Base-by-base conservation (phyloP, 2,329 filamentous ascomycete species). In the Fusarium keratoplasticum region DNA sequence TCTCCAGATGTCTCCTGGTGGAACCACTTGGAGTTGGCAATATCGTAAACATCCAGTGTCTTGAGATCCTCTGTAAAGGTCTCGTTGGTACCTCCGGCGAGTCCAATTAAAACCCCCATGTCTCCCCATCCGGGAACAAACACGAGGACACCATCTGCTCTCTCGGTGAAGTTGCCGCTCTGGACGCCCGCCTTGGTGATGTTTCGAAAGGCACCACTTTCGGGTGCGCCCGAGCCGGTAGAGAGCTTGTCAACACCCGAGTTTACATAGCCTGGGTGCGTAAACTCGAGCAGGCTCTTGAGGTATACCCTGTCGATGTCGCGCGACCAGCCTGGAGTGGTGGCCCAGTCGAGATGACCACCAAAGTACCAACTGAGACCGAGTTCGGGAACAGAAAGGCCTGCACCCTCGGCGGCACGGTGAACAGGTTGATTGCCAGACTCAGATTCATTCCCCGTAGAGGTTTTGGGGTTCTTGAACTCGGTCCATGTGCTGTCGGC, bases 351-450 rank as follows among this genome's bases (percentile, higher is more conserved):
- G 7, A 94, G 83, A 81, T 95, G 93, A 0, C 93, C 93, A 29
- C 93, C 93, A 81, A 95, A 95, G 80, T 94, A 95, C 86, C 91
- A 95, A 35, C 92, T 94, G 55, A 92, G 83, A 0, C 93, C 93
- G 1, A 95, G 83, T 63, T 91, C 89, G 0, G 92, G 89, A 1
- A 95, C 90, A 31, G 90, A 93, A 16, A 94, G 82, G 0, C 92
- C 92, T 13, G 93, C 92, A 8, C 93, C 93, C 80, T 95, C 93
- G 2, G 93, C 92, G 3, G 92, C 88, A 54, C 93, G 86, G 78
- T 95, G 91, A 3, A 95, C 87, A 1, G 88, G 82, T 22, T 87
- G 82, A 22, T 87, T 86, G 11, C 85, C 88, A 0, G 83, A 83
- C 25, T 89, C 89, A 0, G 92, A 91, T 76, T 89, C 89, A 50